Percentiles rank a stretch among this genome's conserved stretches.
Conservation (phyloP, 345 rosid genomes). For the Linum trigynum region DNA sequence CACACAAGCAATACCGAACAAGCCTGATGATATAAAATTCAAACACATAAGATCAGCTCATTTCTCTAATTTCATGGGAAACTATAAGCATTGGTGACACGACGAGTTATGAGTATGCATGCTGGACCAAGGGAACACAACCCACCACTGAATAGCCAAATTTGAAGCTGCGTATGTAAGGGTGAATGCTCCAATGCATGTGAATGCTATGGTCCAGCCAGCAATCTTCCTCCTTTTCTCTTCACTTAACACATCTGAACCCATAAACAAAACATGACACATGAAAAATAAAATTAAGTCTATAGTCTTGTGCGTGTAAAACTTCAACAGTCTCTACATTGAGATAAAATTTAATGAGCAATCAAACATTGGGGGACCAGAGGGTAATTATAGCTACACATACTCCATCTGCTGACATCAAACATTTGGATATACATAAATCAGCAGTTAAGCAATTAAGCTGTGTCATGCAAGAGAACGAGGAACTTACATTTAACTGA, state of each 20-base stretch:
- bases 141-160: conserved; percentile 63
- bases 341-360: too few relatives aligned
- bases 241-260: conserved; percentile 45
- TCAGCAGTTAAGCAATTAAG: not conserved
- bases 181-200: conserved; percentile 62
- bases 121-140: not conserved
- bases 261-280: not conserved
- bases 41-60: not conserved
- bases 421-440: too few relatives aligned
- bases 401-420: too few relatives aligned
- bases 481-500: conserved; percentile 45
- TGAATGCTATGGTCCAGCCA: conserved; percentile 85
- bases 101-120: not conserved
- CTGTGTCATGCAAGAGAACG: not conserved
- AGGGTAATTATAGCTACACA: too few relatives aligned
- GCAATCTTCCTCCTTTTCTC: conserved; percentile 62
- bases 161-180: conserved; percentile 68
- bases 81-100: too few relatives aligned
- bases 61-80: too few relatives aligned
- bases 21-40: conserved; percentile 28
- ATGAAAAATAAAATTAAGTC: too few relatives aligned
- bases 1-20: conserved; percentile 52
- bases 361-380: too few relatives aligned
- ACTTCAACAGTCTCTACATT: too few relatives aligned
- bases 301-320: too few relatives aligned